phyloP scores from a whole-genome alignment of 306 rosid species.

The Malus orientalis region DNA sequence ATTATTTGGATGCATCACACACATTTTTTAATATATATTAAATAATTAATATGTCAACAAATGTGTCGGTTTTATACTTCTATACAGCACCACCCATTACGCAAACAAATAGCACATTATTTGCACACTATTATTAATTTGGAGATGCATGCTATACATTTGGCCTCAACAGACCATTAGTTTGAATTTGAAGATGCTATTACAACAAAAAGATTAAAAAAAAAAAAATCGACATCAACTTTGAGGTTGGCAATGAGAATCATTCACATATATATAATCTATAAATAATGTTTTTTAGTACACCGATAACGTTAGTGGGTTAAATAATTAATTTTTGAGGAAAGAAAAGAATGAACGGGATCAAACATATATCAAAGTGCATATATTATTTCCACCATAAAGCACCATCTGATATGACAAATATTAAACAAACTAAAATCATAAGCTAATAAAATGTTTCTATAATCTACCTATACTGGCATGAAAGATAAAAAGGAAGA shows the following conservation, averaged over 20 bases:
- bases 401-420: background rate
- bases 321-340: no score
- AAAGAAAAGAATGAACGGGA: rapidly evolving
- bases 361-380: rapidly evolving
- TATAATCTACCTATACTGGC: background rate
- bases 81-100: no score
- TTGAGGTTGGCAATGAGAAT: background rate
- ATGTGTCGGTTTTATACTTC: no score
- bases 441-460: no score
- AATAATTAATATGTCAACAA: background rate
- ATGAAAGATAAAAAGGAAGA: background rate
- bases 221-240: background rate
- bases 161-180: background rate
- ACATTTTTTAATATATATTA: no score
- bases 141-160: background rate
- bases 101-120: background rate
- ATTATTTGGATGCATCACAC: background rate
- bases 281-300: no score
- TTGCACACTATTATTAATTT: background rate
- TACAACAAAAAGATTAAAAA: no score
- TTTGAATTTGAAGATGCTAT: no score
- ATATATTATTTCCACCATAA: no score
- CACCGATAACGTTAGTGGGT: background rate
- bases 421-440: background rate
- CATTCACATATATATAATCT: background rate